Conservation (phyloP, 345 rosid genomes). For the Moricandia arvensis region DNA sequence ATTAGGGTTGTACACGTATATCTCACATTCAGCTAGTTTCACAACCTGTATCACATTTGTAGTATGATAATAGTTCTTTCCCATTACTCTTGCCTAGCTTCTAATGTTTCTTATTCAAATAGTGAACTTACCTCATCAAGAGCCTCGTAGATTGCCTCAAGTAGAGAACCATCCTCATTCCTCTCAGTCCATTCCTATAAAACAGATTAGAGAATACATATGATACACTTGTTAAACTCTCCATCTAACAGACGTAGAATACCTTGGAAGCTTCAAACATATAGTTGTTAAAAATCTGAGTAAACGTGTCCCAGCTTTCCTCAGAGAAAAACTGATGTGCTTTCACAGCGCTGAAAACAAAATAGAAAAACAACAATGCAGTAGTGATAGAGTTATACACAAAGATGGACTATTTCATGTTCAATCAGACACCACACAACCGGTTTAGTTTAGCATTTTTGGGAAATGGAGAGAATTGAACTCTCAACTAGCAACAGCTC, state of each 20-base stretch:
- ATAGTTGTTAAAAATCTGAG: slow-evolving; percentile 73
- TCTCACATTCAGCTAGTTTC: slow-evolving; percentile 78
- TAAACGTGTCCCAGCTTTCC: slow-evolving; percentile 81
- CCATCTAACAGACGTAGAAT: slow-evolving; percentile 18
- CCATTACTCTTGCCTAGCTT: neutral
- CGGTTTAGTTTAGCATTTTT: slow-evolving; percentile 22
- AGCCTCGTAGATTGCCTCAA: slow-evolving; percentile 74
- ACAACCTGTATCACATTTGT: slow-evolving; percentile 63
- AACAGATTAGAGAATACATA: neutral
- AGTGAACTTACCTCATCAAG: slow-evolving; percentile 77
- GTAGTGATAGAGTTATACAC: slow-evolving; percentile 34
- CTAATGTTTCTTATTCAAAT: neutral
- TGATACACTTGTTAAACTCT: neutral
- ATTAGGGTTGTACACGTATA: slow-evolving; percentile 79
- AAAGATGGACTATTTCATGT: slow-evolving; percentile 4
- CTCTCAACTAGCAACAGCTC: slow-evolving; percentile 98
- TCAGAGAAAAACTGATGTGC: slow-evolving; percentile 93
- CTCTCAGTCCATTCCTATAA: slow-evolving; percentile 75
- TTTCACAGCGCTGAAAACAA: slow-evolving; percentile 74
- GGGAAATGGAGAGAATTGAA: slow-evolving; percentile 99
- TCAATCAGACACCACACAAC: slow-evolving; percentile 26
- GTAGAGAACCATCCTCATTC: slow-evolving; percentile 65
- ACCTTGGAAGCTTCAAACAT: slow-evolving; percentile 97
- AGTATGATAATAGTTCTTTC: slow-evolving; percentile 11
- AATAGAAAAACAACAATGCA: slow-evolving; percentile 36